These are phyloP conservation scores for Streptanthus diversifolius DNA, from an alignment of 345 rosid species.

Conservation along the genomic window DNA sequence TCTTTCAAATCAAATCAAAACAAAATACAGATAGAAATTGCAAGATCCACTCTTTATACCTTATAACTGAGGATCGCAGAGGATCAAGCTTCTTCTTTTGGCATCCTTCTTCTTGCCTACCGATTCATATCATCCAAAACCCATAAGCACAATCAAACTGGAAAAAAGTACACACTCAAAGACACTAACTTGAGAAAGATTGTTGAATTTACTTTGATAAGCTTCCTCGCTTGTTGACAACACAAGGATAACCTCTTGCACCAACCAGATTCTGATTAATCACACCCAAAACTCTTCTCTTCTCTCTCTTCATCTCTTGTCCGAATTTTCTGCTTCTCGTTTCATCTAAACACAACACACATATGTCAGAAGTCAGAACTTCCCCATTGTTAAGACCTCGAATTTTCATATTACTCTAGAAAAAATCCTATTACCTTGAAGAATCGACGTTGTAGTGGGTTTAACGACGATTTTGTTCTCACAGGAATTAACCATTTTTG, in stretches of 20 bases:
- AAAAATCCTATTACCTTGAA: constrained; percentile 35
- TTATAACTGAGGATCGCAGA: constrained; percentile 49
- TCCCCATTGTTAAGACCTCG: neutral
- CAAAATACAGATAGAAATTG: neutral
- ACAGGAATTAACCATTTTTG: constrained; percentile 40
- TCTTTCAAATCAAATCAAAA: constrained; percentile 25
- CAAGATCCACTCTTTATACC: constrained; percentile 27
- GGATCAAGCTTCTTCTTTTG: constrained; percentile 43
- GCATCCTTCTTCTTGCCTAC: constrained; percentile 39
- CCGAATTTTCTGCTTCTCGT: constrained; percentile 47
- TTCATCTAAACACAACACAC: constrained; percentile 28
- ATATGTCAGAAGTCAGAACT: constrained; percentile 12
- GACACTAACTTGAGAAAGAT: neutral
- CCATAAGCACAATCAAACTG: neutral
- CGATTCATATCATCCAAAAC: constrained; percentile 14
- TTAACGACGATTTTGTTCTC: constrained; percentile 45
- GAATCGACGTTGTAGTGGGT: constrained; percentile 24
- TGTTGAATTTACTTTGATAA: constrained; percentile 39
- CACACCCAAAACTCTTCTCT: constrained; percentile 64
- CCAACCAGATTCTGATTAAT: constrained; percentile 54
- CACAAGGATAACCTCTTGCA: constrained; percentile 48
- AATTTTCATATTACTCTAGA: neutral
- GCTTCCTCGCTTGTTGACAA: constrained; percentile 59
- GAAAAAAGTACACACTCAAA: neutral
- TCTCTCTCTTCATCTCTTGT: constrained; percentile 43